Conservation (phyloP, 495 filamentous ascomycete species). For the Podospora conica region DNA sequence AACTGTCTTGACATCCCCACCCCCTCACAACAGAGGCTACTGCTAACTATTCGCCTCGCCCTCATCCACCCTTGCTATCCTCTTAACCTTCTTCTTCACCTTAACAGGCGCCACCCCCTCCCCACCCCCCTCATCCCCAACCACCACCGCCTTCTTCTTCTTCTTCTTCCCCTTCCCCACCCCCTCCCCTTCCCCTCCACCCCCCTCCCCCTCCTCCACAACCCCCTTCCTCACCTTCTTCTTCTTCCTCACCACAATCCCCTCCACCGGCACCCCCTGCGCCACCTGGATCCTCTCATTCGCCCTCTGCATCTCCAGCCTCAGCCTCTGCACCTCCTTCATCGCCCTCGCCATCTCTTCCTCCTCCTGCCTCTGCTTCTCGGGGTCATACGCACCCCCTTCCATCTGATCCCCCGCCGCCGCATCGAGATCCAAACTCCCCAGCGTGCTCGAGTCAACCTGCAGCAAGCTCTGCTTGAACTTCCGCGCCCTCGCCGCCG, state of each 20-base stretch:
- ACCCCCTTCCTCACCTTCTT: constrained; percentile 43
- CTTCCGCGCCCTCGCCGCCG: constrained; percentile 29
- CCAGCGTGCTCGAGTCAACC: constrained; percentile 77
- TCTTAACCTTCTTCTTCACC: constrained; percentile 42
- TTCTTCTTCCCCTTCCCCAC: constrained; percentile 43
- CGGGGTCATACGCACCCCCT: constrained; percentile 39
- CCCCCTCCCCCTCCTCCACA: constrained; percentile 6
- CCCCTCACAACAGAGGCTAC: not conserved
- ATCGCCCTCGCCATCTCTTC: constrained; percentile 79
- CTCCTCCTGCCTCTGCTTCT: constrained; percentile 55
- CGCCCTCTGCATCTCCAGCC: constrained; percentile 86
- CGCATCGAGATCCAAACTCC: constrained; percentile 54
- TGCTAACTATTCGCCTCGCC: not conserved
- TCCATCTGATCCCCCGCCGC: constrained; percentile 27
- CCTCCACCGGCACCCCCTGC: constrained; percentile 63
- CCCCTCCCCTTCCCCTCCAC: constrained; percentile 15
- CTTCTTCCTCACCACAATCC: constrained; percentile 72
- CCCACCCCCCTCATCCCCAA: constrained; percentile 1
- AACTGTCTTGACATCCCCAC: not conserved
- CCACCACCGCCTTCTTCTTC: constrained; percentile 33
- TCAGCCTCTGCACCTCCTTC: constrained; percentile 74
- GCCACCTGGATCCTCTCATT: constrained; percentile 72
- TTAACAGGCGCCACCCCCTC: constrained; percentile 16
- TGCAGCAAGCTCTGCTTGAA: constrained; percentile 57
- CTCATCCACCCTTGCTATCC: constrained; percentile 24